Percentiles rank a stretch among this genome's conserved stretches.
phyloP scores from a whole-genome alignment of 345 rosid species.

The Eucalyptus leucophloia region DNA sequence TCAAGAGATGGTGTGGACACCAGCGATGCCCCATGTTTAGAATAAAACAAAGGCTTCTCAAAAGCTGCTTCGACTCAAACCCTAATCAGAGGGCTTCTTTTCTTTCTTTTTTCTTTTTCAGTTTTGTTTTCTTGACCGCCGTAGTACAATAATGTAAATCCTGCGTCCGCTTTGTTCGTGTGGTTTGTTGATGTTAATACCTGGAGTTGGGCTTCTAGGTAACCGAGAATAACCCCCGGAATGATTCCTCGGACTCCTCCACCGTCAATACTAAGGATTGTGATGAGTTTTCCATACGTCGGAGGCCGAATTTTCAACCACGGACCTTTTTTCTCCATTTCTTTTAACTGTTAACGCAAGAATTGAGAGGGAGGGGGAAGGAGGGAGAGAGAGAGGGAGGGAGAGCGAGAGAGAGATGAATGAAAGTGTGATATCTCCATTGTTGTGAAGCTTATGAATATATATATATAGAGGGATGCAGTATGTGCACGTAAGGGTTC shows the following conservation, averaged over 20 bases:
- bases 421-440: neutral
- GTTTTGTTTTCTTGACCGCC: neutral
- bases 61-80: neutral
- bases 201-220: conserved; percentile 79
- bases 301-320: conserved; percentile 18
- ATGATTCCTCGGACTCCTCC: conserved; percentile 69
- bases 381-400: neutral
- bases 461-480: neutral
- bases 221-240: conserved; percentile 47
- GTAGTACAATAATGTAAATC: neutral
- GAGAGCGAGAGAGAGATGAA: neutral
- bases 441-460: neutral
- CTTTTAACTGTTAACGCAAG: neutral
- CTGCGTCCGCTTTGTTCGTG: neutral
- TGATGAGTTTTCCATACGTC: conserved; percentile 31
- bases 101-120: neutral
- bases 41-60: neutral
- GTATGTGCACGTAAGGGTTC: neutral
- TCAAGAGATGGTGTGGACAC: conserved; percentile 29
- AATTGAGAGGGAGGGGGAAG: neutral
- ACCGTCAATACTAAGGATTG: conserved; percentile 68
- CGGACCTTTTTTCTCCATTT: conserved; percentile 1
- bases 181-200: conserved; percentile 2
- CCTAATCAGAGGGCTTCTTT: neutral
- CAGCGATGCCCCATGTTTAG: conserved; percentile 7